Percentiles rank a stretch among this genome's conserved stretches.
phyloP scores from a whole-genome alignment of 768 basidiomycete genomes.

The Rossbeevera mucosa region DNA sequence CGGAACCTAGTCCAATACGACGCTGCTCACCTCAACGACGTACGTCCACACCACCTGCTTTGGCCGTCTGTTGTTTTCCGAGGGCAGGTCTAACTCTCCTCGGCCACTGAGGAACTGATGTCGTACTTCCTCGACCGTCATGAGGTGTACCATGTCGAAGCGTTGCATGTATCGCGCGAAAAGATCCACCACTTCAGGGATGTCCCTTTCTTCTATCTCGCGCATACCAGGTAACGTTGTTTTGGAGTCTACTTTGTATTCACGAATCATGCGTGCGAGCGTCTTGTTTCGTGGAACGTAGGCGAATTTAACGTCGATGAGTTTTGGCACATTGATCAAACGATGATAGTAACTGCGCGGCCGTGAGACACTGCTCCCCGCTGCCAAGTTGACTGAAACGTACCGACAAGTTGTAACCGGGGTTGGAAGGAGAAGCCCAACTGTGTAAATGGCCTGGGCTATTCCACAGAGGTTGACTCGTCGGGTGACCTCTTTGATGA shows the following conservation, averaged over 20 bases:
- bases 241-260: constrained; percentile 59
- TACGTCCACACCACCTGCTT: constrained; percentile 95
- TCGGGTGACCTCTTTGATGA: constrained; percentile 96
- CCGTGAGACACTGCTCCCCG: constrained; percentile 4
- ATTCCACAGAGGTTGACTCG: constrained; percentile 85
- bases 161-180: constrained; percentile 76
- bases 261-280: constrained; percentile 81
- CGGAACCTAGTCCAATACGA: constrained; percentile 12
- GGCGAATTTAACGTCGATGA: constrained; percentile 88
- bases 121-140: constrained; percentile 69
- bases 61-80: constrained; percentile 41
- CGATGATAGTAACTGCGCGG: constrained; percentile 81
- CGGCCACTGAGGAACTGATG: constrained; percentile 88
- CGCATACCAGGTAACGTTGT: constrained; percentile 62
- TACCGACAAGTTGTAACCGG: constrained; percentile 84
- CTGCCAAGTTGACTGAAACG: constrained; percentile 18
- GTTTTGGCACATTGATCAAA: constrained; percentile 84
- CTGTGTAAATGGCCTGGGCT: constrained; percentile 98
- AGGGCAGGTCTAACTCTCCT: constrained; percentile 46
- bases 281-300: constrained; percentile 83
- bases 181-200: constrained; percentile 64
- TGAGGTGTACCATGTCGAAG: constrained; percentile 77
- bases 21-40: constrained; percentile 75
- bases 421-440: constrained; percentile 88
- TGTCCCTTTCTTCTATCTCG: constrained; percentile 82